Evolutionary conservation across 306 rosid genomes (phyloP).

Genomic region (Medicago arabica): DNA sequence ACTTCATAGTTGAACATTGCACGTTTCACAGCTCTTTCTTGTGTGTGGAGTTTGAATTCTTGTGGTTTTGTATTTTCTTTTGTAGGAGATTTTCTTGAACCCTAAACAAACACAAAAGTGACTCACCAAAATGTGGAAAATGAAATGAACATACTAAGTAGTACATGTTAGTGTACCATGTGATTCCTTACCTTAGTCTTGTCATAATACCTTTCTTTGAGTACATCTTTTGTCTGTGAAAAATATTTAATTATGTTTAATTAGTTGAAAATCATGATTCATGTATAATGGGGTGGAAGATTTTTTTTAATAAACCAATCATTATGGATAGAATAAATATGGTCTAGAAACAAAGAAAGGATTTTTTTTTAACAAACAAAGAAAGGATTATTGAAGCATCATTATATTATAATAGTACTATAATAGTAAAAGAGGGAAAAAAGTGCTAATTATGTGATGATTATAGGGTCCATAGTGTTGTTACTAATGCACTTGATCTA

Average conservation of each 20-base stretch:
- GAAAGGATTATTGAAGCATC: conserved; percentile 13
- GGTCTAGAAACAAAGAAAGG: conserved; percentile 11
- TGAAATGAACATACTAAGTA: not conserved
- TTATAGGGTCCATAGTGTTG: conserved; percentile 41
- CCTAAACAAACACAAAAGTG: conserved; percentile 45
- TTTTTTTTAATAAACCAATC: conserved; percentile 19
- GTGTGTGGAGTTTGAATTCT: conserved; percentile 79
- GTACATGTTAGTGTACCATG: not conserved
- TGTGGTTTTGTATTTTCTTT: conserved; percentile 82
- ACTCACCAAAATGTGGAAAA: conserved; percentile 10
- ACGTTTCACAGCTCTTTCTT: conserved; percentile 85
- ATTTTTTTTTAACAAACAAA: no score
- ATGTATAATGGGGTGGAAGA: conserved; percentile 25
- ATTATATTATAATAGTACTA: not conserved
- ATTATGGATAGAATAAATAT: conserved; percentile 31
- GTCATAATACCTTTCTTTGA: conserved; percentile 53
- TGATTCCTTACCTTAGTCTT: conserved; percentile 53
- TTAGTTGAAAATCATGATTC: conserved; percentile 39
- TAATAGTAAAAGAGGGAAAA: conserved; percentile 25
- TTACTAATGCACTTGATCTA: conserved; percentile 35
- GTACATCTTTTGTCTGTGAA: conserved; percentile 63
- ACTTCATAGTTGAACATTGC: conserved; percentile 93
- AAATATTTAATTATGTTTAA: conserved; percentile 42
- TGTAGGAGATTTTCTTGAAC: conserved; percentile 53
- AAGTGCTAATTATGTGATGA: conserved; percentile 20